Conservation (phyloP, 2,329 filamentous ascomycete genomes). For the Curvularia lunata region DNA sequence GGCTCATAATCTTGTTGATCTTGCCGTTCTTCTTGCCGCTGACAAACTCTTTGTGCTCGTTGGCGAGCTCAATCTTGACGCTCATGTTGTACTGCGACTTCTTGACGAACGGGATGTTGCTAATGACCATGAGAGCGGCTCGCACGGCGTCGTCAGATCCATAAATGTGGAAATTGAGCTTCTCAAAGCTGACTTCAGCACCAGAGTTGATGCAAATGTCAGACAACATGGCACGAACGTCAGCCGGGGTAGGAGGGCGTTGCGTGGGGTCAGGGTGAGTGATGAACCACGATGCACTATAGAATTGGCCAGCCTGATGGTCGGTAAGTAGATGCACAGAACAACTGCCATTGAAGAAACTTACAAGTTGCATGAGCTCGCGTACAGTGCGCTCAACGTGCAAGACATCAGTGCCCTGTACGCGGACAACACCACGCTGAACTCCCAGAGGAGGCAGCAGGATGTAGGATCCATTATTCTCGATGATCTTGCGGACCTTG, state of each 20-base stretch:
- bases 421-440: conserved; percentile 81
- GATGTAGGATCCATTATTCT: conserved; percentile 94
- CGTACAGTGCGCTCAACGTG: conserved; percentile 94
- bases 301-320: conserved; percentile 87
- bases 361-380: conserved; percentile 91
- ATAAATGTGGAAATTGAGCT: conserved; percentile 89
- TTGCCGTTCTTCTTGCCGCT: conserved; percentile 99
- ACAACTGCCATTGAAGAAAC: conserved; percentile 38
- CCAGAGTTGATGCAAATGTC: conserved; percentile 97
- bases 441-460: conserved; percentile 88
- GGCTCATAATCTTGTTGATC: conserved; percentile 99
- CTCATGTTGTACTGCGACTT: conserved; percentile 90
- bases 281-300: conserved; percentile 95
- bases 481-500: conserved; percentile 97
- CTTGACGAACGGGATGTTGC: conserved; percentile 86
- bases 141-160: conserved; percentile 97
- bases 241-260: conserved; percentile 66
- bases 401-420: conserved; percentile 91
- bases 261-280: conserved; percentile 74
- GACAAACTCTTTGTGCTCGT: conserved; percentile 99
- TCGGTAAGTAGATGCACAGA: conserved; percentile 26
- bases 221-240: conserved; percentile 87
- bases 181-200: conserved; percentile 93
- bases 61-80: conserved; percentile 97
- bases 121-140: conserved; percentile 90